Percentiles rank a stretch among this genome's conserved stretches.
Evolutionary conservation across 179 eudicot genomes (phyloP).

Genomic region (Carnegiea gigantea): DNA sequence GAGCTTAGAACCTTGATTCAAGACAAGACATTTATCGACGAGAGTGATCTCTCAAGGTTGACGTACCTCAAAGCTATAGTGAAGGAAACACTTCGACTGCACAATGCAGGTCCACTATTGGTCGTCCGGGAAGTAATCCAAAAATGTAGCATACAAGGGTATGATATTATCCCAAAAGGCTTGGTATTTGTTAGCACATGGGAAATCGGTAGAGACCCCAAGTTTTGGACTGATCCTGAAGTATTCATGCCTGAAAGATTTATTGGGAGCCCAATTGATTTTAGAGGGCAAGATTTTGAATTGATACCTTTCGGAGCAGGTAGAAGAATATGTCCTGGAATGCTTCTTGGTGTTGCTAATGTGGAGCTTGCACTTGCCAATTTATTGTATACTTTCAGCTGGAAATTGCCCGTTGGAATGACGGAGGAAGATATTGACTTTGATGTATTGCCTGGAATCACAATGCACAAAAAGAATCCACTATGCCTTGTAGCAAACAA

Average conservation of each 20-base stretch:
- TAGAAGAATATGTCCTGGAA: constrained; percentile 30
- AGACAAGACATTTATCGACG: not conserved
- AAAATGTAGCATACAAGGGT: constrained; percentile 10
- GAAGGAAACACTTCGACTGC: constrained; percentile 18
- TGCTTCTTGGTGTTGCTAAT: constrained; percentile 20
- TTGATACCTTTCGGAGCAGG: constrained; percentile 34
- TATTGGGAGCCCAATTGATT: constrained; percentile 15
- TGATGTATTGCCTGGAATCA: constrained; percentile 24
- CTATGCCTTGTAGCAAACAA: constrained; percentile 12
- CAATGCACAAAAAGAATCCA: constrained; percentile 29
- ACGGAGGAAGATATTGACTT: constrained; percentile 23
- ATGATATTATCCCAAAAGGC: constrained; percentile 21
- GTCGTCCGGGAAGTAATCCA: constrained; percentile 3
- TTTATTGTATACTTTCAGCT: constrained; percentile 21
- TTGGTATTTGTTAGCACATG: constrained; percentile 17
- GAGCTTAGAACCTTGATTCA: constrained; percentile 3
- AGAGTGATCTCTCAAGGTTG: not conserved
- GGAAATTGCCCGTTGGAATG: constrained; percentile 25
- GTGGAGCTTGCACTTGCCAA: constrained; percentile 33
- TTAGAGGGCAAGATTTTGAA: constrained; percentile 29
- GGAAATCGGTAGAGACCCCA: constrained; percentile 26
- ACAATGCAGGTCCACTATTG: constrained; percentile 18
- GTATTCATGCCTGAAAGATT: constrained; percentile 29
- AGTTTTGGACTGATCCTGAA: constrained; percentile 20
- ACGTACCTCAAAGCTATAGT: constrained; percentile 20